phyloP scores from a whole-genome alignment of 345 rosid species.

The Aethionema arabicum region DNA sequence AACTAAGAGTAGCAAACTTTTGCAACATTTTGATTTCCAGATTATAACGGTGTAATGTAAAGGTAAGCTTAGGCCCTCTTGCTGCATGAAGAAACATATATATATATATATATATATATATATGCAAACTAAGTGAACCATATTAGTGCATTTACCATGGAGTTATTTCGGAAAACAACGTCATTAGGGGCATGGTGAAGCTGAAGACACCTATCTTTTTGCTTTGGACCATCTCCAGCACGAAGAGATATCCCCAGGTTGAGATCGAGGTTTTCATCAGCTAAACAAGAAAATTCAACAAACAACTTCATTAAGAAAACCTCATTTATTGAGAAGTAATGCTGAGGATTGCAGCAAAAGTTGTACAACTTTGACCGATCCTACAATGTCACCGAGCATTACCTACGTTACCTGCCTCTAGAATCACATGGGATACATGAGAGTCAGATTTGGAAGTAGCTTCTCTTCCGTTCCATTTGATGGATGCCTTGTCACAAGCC shows the following conservation, averaged over 20 bases:
- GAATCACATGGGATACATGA: slow-evolving; percentile 49
- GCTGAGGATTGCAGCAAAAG: neutral
- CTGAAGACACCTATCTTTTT: slow-evolving; percentile 39
- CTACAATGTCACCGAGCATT: slow-evolving; percentile 5
- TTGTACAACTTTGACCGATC: neutral
- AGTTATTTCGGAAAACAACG: slow-evolving; percentile 32
- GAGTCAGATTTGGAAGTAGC: slow-evolving; percentile 73
- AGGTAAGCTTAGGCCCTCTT: neutral
- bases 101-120: too few species aligned
- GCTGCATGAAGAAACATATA: neutral
- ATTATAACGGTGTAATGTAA: neutral
- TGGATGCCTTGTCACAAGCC: slow-evolving; percentile 48
- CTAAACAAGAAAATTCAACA: neutral
- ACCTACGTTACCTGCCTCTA: slow-evolving; percentile 51
- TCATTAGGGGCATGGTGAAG: slow-evolving; percentile 37
- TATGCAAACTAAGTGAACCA: neutral
- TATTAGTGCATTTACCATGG: slow-evolving; percentile 35
- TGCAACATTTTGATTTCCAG: neutral
- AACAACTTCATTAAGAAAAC: neutral
- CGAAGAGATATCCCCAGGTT: slow-evolving; percentile 61
- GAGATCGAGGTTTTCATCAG: slow-evolving; percentile 50
- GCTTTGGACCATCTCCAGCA: slow-evolving; percentile 39
- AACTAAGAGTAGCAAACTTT: neutral
- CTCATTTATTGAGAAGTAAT: neutral
- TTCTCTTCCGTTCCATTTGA: slow-evolving; percentile 65